A percentile compares a stretch with the other conserved stretches of the same genome.
Conservation (phyloP, 2,329 filamentous ascomycete genomes). For the Corynespora cassiicola region DNA sequence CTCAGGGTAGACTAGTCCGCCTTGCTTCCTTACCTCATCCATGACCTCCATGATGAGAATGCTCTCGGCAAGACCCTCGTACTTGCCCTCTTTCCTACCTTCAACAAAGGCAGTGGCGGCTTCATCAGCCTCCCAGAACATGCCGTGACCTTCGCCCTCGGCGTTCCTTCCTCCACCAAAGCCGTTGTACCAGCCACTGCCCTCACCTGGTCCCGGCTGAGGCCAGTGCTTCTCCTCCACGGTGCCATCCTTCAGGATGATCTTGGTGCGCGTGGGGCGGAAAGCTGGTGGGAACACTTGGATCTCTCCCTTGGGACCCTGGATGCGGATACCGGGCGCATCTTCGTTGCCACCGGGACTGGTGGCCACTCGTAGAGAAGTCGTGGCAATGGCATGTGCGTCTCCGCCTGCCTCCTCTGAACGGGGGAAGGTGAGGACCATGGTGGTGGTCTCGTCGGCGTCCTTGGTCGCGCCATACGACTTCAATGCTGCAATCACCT, state of each 20-base stretch:
- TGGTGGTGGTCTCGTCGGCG: constrained; percentile 78
- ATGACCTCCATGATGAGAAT: constrained; percentile 84
- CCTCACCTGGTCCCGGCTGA: constrained; percentile 55
- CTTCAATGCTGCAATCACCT: constrained; percentile 70
- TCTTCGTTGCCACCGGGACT: constrained; percentile 63
- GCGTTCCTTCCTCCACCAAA: constrained; percentile 52
- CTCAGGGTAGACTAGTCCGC: constrained; percentile 67
- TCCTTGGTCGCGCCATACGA: constrained; percentile 75
- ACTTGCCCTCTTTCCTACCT: constrained; percentile 75
- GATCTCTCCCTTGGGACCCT: constrained; percentile 82
- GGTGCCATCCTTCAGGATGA: constrained; percentile 62
- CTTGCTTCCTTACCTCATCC: constrained; percentile 72
- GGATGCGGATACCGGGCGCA: constrained; percentile 76
- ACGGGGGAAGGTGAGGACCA: constrained; percentile 77
- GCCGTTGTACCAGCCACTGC: constrained; percentile 55
- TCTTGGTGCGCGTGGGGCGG: constrained; percentile 69
- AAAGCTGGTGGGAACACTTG: constrained; percentile 77
- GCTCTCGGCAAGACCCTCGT: constrained; percentile 72
- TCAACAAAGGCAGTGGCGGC: constrained; percentile 77
- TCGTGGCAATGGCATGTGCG: constrained; percentile 74
- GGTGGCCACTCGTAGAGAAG: constrained; percentile 51
- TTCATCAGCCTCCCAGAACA: constrained; percentile 90
- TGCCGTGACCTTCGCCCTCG: constrained; percentile 73
- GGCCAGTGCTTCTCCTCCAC: constrained; percentile 56
- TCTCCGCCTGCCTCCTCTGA: constrained; percentile 57